These are phyloP conservation scores for Phanerodontia chrysosporium DNA, from an alignment of 768 basidiomycete species.

Conservation along the genomic window DNA sequence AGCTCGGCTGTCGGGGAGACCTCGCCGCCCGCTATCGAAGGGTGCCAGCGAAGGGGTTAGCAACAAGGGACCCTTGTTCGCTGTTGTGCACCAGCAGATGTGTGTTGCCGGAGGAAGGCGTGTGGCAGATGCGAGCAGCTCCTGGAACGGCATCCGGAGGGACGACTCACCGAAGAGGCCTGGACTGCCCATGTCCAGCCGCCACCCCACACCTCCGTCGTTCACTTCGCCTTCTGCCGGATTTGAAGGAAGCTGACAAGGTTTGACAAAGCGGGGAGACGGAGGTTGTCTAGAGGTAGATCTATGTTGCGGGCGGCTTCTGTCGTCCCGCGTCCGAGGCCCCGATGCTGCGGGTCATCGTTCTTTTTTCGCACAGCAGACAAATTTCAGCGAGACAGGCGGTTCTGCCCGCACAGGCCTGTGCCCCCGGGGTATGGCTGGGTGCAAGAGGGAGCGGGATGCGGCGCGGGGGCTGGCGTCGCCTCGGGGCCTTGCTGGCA, in stretches of 20 bases:
- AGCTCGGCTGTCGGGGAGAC: not conserved
- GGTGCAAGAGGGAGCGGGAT: not conserved
- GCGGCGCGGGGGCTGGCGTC: not conserved
- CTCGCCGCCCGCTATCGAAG: not conserved
- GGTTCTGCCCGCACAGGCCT: not conserved
- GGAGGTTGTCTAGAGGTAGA: not conserved
- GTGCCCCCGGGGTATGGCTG: not conserved
- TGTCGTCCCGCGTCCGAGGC: not conserved
- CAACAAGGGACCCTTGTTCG: not conserved
- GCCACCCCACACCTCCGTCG: not conserved
- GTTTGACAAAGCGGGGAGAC: not conserved
- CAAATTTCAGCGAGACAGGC: not conserved
- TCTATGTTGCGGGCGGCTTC: constrained; percentile 3
- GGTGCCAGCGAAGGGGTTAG: not conserved
- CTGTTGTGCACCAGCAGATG: too few species aligned
- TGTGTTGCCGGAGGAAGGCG: too few species aligned
- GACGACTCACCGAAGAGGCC: not conserved
- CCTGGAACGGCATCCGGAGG: too few species aligned
- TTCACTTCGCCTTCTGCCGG: not conserved
- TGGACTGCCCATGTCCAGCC: not conserved
- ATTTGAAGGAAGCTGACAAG: not conserved
- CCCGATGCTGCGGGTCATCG: not conserved
- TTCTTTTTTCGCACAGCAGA: constrained; percentile 1
- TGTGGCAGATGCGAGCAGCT: not conserved
- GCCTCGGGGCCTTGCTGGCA: not conserved